Base-by-base conservation (phyloP, 2,329 filamentous ascomycete species). In the Dichotomopilus funicola region DNA sequence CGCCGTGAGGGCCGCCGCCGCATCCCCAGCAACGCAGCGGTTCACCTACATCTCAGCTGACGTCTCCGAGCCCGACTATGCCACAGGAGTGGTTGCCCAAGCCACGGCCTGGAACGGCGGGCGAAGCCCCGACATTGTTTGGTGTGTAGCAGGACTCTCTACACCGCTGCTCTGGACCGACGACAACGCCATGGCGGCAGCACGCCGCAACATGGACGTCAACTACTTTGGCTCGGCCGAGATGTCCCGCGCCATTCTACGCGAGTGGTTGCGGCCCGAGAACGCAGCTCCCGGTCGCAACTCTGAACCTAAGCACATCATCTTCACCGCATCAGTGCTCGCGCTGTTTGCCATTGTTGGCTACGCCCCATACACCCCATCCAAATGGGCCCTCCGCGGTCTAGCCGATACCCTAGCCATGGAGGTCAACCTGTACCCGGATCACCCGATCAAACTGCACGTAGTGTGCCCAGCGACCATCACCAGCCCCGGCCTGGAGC, bases 221-320 rank as follows among this genome's bases (percentile, higher is more conserved):
- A 92, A 96, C 73, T 97, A 89, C 75, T 96, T 86, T 79, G 88
- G 89, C 49, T 84, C 85, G 35, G 86, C 87, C 42, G 94, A 95
- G 69, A 88, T 95, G 73, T 87, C 90, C 40, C 90, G 95, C 68
- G 85, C 89, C 19, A 83, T 87, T 13, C 74, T 96, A 59, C 80
- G 79, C 51, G 78, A 81, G 58, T 96, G 92, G 92, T 80, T 91
- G 45, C 72, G 73, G 3, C 75, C 77, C 10, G 70, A 71, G n/a
- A 64, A 62, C 54, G 55, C 43, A 27, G 19, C 19, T 8, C 71
- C 70, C 4, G 70, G 75, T 7, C 65, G 75, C 38, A 70, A 76
- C 49, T 64, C 72, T 5, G 73, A 79, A 59, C 76, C 85, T 8
- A 82, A 86, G 53, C 92, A 97, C 71, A 78, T 99, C 61, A 83